These are phyloP conservation scores for Falciphora oryzae DNA, from an alignment of 2,329 filamentous ascomycete genomes.

Conservation along the genomic window DNA sequence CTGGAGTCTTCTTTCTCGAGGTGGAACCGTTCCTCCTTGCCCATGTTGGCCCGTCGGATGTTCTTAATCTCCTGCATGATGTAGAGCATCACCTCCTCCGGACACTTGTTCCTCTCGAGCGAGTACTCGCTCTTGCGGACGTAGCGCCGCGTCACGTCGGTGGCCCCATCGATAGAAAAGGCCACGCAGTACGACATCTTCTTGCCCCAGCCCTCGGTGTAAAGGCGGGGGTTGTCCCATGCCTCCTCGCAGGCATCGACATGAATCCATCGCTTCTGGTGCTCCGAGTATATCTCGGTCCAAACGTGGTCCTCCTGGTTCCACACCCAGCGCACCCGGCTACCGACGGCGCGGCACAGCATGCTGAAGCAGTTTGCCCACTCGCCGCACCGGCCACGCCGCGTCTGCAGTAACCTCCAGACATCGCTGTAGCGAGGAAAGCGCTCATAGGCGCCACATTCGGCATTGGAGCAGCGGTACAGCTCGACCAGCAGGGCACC, in stretches of 20 bases:
- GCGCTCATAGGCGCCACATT: conserved; percentile 74
- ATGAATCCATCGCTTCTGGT: conserved; percentile 92
- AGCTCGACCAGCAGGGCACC: conserved; percentile 84
- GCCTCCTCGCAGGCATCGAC: conserved; percentile 91
- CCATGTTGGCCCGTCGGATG: conserved; percentile 75
- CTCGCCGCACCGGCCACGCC: conserved; percentile 82
- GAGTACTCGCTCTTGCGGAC: conserved; percentile 68
- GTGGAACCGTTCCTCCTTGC: conserved; percentile 77
- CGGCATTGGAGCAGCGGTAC: conserved; percentile 74
- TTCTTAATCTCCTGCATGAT: conserved; percentile 88
- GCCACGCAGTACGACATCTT: conserved; percentile 97
- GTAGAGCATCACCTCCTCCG: conserved; percentile 86
- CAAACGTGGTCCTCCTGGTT: conserved; percentile 96
- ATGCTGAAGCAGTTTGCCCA: conserved; percentile 99
- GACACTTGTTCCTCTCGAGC: conserved; percentile 68
- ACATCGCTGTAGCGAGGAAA: conserved; percentile 95
- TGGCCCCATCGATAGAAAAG: conserved; percentile 82
- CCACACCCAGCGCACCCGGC: conserved; percentile 94
- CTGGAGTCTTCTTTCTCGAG: conserved; percentile 74
- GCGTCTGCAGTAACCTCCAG: conserved; percentile 82
- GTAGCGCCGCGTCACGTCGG: conserved; percentile 61
- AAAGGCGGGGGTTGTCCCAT: conserved; percentile 90
- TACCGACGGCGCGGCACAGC: conserved; percentile 89
- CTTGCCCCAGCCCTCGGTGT: conserved; percentile 92
- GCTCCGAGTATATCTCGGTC: conserved; percentile 95